Percentiles rank a stretch among this genome's conserved stretches.
Evolutionary conservation across 805 yeast genomes (phyloP).

Genomic region (Sugiyamaella marilandica): DNA sequence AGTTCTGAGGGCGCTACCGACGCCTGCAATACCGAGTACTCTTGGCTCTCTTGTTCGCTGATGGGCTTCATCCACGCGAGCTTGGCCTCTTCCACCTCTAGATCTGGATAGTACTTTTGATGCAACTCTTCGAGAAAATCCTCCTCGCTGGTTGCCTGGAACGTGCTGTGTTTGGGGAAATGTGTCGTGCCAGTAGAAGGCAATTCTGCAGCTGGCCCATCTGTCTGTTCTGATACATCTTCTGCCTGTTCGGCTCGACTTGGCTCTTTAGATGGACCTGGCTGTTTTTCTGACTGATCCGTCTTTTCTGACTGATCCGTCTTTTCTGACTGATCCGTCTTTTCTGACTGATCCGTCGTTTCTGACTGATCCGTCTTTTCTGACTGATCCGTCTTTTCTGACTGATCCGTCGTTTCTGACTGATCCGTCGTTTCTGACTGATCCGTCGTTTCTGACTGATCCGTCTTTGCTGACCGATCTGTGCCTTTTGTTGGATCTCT

Average conservation of each 20-base stretch:
- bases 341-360: background rate
- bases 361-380: background rate
- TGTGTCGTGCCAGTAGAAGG: too few relatives aligned
- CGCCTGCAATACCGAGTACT: slow-evolving; percentile 40
- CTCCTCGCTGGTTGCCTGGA: slow-evolving; percentile 66
- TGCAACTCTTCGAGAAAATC: slow-evolving; percentile 73
- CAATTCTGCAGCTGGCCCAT: too few relatives aligned
- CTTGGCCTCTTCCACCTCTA: slow-evolving; percentile 76
- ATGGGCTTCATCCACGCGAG: slow-evolving; percentile 89
- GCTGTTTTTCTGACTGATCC: too few relatives aligned
- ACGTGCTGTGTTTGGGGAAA: slow-evolving; percentile 47
- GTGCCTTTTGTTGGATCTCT: background rate
- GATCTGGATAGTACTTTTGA: slow-evolving; percentile 81
- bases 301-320: too few relatives aligned
- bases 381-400: background rate
- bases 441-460: background rate
- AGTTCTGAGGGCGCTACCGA: slow-evolving; percentile 48
- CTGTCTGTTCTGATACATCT: background rate
- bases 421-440: background rate
- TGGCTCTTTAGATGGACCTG: too few relatives aligned
- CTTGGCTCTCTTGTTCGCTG: slow-evolving; percentile 33
- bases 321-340: background rate
- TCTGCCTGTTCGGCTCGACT: background rate
- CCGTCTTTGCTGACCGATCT: background rate
- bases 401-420: background rate